A percentile compares a stretch with the other conserved stretches of the same genome.
phyloP scores from a whole-genome alignment of 1,284 basidiomycete species.

The Ustilago bromivora region DNA sequence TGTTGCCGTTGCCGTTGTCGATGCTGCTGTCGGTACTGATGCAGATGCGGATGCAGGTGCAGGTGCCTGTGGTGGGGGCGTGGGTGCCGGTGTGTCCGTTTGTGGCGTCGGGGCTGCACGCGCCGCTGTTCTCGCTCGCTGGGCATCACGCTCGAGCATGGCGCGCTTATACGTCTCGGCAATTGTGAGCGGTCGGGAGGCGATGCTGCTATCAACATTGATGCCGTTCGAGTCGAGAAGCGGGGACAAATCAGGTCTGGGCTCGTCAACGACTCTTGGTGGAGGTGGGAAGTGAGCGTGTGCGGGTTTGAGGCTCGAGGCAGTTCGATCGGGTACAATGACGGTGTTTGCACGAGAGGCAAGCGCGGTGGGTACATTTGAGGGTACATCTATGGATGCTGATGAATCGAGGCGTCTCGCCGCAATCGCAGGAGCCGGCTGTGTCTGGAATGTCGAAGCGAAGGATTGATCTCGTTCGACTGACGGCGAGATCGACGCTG shows the following conservation, averaged over 20 bases:
- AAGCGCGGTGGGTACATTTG: background rate
- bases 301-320: constrained; percentile 6
- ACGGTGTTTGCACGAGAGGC: constrained; percentile 1
- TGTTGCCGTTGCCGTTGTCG: background rate
- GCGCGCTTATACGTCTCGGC: constrained; percentile 43
- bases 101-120: background rate
- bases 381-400: background rate
- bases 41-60: background rate
- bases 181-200: constrained; percentile 22
- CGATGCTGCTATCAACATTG: constrained; percentile 10
- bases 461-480: background rate
- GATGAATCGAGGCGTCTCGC: background rate
- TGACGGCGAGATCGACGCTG: background rate
- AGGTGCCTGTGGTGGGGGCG: background rate
- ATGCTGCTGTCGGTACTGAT: background rate
- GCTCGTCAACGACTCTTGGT: background rate
- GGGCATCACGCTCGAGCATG: constrained; percentile 39
- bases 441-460: background rate
- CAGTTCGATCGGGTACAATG: constrained; percentile 21
- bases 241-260: background rate
- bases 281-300: background rate
- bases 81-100: background rate
- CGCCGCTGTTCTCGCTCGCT: constrained; percentile 15
- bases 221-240: background rate
- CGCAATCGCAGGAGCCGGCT: background rate